Conservation (phyloP, 148 eudicot species). For the Rhododendron mucronatum region DNA sequence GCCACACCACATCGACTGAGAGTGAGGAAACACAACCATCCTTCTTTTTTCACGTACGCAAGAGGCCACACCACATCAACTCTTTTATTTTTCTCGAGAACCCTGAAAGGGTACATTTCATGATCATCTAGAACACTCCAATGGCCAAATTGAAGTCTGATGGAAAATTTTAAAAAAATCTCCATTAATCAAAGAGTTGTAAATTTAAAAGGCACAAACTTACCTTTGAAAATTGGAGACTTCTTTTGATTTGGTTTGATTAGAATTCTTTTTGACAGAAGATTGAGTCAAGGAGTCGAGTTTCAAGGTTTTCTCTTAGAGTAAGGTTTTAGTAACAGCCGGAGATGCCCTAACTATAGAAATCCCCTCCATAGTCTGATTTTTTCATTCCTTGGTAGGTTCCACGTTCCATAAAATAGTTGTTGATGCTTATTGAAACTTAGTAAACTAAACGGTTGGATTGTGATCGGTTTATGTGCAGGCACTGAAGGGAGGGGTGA, state of each 20-base stretch:
- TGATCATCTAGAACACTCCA: neutral
- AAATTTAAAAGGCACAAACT: neutral
- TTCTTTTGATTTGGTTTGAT: neutral
- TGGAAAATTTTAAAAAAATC: neutral
- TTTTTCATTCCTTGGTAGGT: neutral
- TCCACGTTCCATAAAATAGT: neutral
- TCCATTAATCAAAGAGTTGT: neutral
- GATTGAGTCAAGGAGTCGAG: neutral
- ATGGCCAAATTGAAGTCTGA: neutral
- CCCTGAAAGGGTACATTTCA: neutral
- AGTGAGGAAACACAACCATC: too few relatives aligned
- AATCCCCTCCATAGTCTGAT: neutral
- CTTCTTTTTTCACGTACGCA: too few relatives aligned
- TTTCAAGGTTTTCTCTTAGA: neutral
- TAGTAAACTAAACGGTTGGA: neutral
- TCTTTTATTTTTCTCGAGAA: neutral
- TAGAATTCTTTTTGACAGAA: neutral
- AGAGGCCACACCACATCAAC: neutral
- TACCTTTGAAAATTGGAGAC: neutral
- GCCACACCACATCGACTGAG: too few relatives aligned
- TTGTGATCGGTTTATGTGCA: neutral
- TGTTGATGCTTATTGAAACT: neutral
- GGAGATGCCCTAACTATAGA: neutral
- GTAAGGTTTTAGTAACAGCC: neutral
- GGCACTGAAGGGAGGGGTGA: conserved; percentile 14